These are phyloP conservation scores for Apiospora marii DNA, from an alignment of 2,329 filamentous ascomycete species.

Conservation along the genomic window DNA sequence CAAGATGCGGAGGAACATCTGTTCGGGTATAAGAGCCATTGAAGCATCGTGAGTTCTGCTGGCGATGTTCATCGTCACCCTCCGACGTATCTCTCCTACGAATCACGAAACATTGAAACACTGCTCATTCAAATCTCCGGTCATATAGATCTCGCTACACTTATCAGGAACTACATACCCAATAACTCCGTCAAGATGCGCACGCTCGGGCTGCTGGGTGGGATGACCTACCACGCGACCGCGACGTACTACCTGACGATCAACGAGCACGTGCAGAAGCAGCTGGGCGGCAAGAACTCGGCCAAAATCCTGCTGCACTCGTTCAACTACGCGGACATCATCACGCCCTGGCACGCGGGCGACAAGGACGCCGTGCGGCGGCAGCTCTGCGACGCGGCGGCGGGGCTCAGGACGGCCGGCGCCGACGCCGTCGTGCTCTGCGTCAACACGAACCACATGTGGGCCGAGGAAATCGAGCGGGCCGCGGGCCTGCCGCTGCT, in stretches of 20 bases:
- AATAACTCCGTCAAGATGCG: neutral
- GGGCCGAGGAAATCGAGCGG: conserved; percentile 28
- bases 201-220: conserved; percentile 30
- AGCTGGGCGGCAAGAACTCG: conserved; percentile 31
- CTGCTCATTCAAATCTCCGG: neutral
- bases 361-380: conserved; percentile 30
- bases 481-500: conserved; percentile 29
- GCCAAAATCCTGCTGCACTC: conserved; percentile 32
- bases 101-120: neutral
- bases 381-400: conserved; percentile 29
- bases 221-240: conserved; percentile 35
- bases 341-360: conserved; percentile 30
- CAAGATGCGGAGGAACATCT: neutral
- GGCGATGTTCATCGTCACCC: neutral
- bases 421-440: conserved; percentile 33
- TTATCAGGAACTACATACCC: neutral
- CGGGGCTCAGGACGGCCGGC: conserved; percentile 30
- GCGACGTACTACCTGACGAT: conserved; percentile 33
- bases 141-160: neutral
- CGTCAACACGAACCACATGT: conserved; percentile 34
- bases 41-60: neutral
- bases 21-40: neutral
- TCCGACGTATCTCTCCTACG: neutral
- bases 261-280: conserved; percentile 31
- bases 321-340: conserved; percentile 32